Evolutionary conservation across 2,329 filamentous ascomycete genomes (phyloP), one percentile per base, ranked within the genome.

Genomic region (Cladosporium colombiae): DNA sequence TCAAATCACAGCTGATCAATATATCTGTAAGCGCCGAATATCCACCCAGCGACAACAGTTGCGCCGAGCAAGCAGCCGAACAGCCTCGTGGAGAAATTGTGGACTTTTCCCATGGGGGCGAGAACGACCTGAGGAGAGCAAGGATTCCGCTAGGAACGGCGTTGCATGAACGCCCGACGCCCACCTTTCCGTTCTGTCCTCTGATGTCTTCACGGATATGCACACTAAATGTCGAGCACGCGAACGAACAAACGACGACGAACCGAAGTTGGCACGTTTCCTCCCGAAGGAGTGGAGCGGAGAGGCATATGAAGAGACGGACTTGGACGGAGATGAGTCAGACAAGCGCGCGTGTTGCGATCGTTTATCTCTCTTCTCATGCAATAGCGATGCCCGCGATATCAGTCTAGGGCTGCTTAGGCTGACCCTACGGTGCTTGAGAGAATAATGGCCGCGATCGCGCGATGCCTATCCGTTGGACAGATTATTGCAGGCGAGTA

Each of bases 61-160:
- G 21, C 27, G 21, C 52, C 52, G 52, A 55, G 52, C 52, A 55
- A 33, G 29, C 25, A 33, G 52, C 52, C 52, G 52, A 55, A 21
- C 16, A 13, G n/a, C 52, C 27, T 31, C 52, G 25, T 55, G 52
- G 52, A 55, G 52, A 52, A 46, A n/a, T 18, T 52, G 52, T 29
- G 52, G 25, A 33, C 33, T 55, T 55, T 55, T n/a, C 52, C 52
- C 52, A 21, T n/a, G 27, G 52, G 50, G 50, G 40, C 40, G 40
- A 46, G 40, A 46, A 46, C 40, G n/a, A 21, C n/a, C 40, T 46
- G n/a, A 21, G 10, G 52, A 55, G 27, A 21, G 52, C 52, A 7
- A 55, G 52, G 29, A 55, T 33, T 31, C 52, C 52, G 21, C 52
- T 46, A 46, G 31, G 35, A 55, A 55, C 52, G 52, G 52, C 52